phyloP scores from a whole-genome alignment of 1,284 basidiomycete species.

The Cryptococcus sp. region DNA sequence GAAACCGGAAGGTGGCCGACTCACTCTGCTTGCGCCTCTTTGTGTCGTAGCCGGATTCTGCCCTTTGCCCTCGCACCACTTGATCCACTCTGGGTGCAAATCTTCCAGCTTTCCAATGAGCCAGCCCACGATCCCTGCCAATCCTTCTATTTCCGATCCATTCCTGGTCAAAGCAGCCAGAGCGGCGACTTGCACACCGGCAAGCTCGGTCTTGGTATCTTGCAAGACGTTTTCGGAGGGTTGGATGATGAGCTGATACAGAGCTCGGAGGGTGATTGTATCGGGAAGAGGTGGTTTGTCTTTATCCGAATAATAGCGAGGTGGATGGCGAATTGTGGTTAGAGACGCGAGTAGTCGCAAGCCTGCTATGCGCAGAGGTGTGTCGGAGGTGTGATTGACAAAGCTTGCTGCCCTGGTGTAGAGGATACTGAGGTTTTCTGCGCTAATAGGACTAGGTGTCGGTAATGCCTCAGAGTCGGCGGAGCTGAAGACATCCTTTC shows the following conservation, averaged over 20 bases:
- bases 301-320: conserved; percentile 20
- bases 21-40: conserved; percentile 10
- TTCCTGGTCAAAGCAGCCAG: conserved; percentile 42
- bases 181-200: conserved; percentile 42
- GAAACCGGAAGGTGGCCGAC: not conserved
- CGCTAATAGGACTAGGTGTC: conserved; percentile 6
- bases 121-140: conserved; percentile 44
- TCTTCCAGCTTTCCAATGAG: conserved; percentile 27
- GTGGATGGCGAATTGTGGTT: conserved; percentile 33
- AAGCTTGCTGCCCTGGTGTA: conserved; percentile 34
- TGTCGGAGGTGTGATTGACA: conserved; percentile 27
- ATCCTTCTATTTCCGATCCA: conserved; percentile 34
- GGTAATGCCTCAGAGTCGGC: not conserved
- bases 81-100: conserved; percentile 32
- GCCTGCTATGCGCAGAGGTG: conserved; percentile 37
- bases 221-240: conserved; percentile 16
- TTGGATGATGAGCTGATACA: conserved; percentile 35
- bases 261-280: conserved; percentile 26
- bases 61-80: conserved; percentile 33
- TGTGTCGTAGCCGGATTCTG: conserved; percentile 4
- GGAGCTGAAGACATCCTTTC: conserved; percentile 20
- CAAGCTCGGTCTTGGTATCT: conserved; percentile 26
- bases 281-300: conserved; percentile 23
- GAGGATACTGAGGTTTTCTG: conserved; percentile 30
- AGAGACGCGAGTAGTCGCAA: conserved; percentile 43